phyloP scores from a whole-genome alignment of 495 filamentous ascomycete genomes.

The Penicillium bovifimosum region DNA sequence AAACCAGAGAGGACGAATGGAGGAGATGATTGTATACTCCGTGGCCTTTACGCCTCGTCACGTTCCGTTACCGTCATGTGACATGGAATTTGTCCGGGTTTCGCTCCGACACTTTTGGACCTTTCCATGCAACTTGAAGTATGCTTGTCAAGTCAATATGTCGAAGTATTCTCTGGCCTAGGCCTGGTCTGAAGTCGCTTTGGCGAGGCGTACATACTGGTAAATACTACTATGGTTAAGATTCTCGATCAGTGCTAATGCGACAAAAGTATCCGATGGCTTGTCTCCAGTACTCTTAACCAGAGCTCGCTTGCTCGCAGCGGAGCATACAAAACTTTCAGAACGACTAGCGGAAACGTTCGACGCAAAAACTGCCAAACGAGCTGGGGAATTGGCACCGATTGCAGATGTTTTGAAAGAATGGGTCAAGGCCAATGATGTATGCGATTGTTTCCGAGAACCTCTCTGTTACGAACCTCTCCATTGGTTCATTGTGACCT shows the following conservation, averaged over 20 bases:
- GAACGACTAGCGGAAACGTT: conserved; percentile 56
- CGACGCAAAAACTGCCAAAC: conserved; percentile 67
- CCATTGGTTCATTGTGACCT: too few relatives aligned
- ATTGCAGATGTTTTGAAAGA: conserved; percentile 64
- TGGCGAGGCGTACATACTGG: conserved; percentile 27
- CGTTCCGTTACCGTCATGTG: conserved; percentile 20
- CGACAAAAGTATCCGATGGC: conserved; percentile 33
- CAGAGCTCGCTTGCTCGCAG: conserved; percentile 57
- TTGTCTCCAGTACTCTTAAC: conserved; percentile 57
- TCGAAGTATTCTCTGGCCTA: conserved; percentile 27
- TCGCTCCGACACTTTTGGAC: not conserved
- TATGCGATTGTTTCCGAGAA: conserved; percentile 9
- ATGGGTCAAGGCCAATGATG: conserved; percentile 48
- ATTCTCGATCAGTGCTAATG: conserved; percentile 4
- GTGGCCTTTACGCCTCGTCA: conserved; percentile 40
- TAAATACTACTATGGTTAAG: conserved; percentile 1
- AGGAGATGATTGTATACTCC: conserved; percentile 13
- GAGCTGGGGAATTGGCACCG: conserved; percentile 67
- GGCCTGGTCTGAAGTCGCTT: conserved; percentile 11
- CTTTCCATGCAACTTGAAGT: conserved; percentile 3
- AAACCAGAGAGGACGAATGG: not conserved
- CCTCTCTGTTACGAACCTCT: too few relatives aligned
- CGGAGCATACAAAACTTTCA: conserved; percentile 61
- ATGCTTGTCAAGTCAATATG: conserved; percentile 34
- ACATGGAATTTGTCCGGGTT: conserved; percentile 1